phyloP scores from a whole-genome alignment of 805 yeast species.

The Metschnikowia continentalis region DNA sequence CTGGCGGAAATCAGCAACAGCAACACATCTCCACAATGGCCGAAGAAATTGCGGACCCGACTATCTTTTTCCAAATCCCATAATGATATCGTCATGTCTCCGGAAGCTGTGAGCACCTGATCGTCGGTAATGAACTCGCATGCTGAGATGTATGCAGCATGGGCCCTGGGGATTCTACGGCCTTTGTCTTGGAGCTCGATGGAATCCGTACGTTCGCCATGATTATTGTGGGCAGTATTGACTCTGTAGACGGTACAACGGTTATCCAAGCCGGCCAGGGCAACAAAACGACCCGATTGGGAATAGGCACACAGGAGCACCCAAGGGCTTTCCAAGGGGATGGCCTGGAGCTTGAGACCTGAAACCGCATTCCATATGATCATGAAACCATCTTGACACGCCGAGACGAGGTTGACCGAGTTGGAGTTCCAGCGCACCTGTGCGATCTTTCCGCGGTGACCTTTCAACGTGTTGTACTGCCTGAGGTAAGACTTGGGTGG shows the following conservation, averaged over 20 bases:
- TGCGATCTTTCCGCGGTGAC: conserved; percentile 72
- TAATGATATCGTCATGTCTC: conserved; percentile 72
- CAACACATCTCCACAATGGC: conserved; percentile 71
- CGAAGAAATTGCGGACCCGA: conserved; percentile 50
- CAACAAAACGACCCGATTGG: conserved; percentile 61
- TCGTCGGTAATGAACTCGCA: conserved; percentile 60
- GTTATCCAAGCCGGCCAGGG: conserved; percentile 82
- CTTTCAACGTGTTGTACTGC: conserved; percentile 41
- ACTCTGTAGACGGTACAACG: conserved; percentile 64
- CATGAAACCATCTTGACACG: conserved; percentile 84
- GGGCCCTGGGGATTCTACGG: conserved; percentile 46
- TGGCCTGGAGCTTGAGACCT: conserved; percentile 66
- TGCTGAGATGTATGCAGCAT: conserved; percentile 76
- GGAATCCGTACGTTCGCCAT: conserved; percentile 1
- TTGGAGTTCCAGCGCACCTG: conserved; percentile 66
- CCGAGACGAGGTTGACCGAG: conserved; percentile 58
- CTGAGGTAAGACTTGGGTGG: conserved; percentile 25
- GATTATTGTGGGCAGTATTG: not conserved
- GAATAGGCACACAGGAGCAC: conserved; percentile 71
- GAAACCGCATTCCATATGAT: conserved; percentile 78
- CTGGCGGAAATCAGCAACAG: conserved; percentile 29
- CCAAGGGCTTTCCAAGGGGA: conserved; percentile 74
- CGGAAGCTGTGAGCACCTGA: conserved; percentile 64
- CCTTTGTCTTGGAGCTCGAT: conserved; percentile 12
- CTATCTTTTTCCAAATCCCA: conserved; percentile 75